A percentile compares a stretch with the other conserved stretches of the same genome.
phyloP scores from a whole-genome alignment of 1,284 basidiomycete genomes.

The Naganishia cerealis region DNA sequence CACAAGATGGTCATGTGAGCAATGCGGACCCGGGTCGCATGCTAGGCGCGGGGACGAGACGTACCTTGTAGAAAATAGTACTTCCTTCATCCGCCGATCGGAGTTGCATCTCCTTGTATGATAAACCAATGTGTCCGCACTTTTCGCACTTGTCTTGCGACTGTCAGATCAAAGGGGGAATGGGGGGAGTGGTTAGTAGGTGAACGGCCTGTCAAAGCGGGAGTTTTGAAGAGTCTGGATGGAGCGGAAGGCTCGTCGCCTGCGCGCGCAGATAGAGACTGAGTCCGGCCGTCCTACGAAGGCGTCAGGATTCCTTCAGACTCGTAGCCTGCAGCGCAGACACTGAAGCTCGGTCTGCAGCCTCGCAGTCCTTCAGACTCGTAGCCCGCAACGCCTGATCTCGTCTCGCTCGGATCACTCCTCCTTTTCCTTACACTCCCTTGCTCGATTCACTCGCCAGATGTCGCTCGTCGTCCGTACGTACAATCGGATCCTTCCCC shows the following conservation, averaged over 20 bases:
- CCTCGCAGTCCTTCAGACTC: no score
- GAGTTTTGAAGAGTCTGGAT: background rate
- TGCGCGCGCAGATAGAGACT: no score
- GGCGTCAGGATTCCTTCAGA: no score
- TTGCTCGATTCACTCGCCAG: no score
- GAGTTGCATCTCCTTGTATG: constrained; percentile 60
- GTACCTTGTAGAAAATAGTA: constrained; percentile 63
- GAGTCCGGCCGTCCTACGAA: no score
- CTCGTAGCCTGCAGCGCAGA: no score
- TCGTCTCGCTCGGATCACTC: no score
- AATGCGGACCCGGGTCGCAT: background rate
- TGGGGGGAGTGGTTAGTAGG: background rate
- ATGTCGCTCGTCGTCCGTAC: constrained; percentile 32
- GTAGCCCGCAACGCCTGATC: no score
- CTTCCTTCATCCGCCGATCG: constrained; percentile 87
- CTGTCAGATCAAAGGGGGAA: constrained; percentile 53
- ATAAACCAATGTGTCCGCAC: constrained; percentile 71
- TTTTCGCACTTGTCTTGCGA: constrained; percentile 89
- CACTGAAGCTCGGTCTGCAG: no score
- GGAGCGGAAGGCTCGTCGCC: background rate
- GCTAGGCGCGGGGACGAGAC: constrained; percentile 31
- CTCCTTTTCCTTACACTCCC: no score
- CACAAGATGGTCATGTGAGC: background rate
- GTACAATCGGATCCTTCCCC: constrained; percentile 63
- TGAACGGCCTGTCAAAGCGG: background rate